Percentiles rank a stretch among this genome's conserved stretches.
phyloP scores from a whole-genome alignment of 805 yeast species.

The Zygotorulaspora danielsina region DNA sequence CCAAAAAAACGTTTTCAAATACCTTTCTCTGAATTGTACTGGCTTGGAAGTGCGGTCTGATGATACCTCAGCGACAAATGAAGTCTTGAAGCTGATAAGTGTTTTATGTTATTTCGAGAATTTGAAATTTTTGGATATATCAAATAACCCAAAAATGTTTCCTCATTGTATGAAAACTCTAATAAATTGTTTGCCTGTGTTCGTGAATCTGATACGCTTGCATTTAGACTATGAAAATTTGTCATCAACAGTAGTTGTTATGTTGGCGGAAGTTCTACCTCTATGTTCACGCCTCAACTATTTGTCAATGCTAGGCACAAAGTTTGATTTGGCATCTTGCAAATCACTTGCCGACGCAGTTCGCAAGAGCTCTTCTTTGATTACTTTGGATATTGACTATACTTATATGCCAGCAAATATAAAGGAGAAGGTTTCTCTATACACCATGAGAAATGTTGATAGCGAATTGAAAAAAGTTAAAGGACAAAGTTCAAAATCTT shows the following conservation, averaged over 20 bases:
- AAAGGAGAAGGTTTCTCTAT: conserved; percentile 65
- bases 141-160: conserved; percentile 69
- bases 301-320: conserved; percentile 66
- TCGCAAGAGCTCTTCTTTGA: conserved; percentile 55
- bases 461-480: conserved; percentile 38
- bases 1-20: conserved; percentile 36
- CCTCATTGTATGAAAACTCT: conserved; percentile 52
- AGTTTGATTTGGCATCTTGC: conserved; percentile 54
- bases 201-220: conserved; percentile 57
- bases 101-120: conserved; percentile 50
- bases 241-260: conserved; percentile 49
- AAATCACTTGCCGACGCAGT: conserved; percentile 66
- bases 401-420: conserved; percentile 52
- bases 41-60: conserved; percentile 48
- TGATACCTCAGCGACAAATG: conserved; percentile 35
- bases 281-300: conserved; percentile 60
- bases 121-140: conserved; percentile 69
- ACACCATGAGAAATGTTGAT: conserved; percentile 80
- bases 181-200: conserved; percentile 63
- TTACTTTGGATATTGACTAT: conserved; percentile 63
- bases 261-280: conserved; percentile 69
- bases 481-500: conserved; percentile 2
- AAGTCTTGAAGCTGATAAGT: conserved; percentile 41
- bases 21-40: conserved; percentile 64
- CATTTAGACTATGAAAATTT: conserved; percentile 69